Evolutionary conservation across 2,329 filamentous ascomycete species (phyloP).

Genomic region (Alternaria angustiovoidea): DNA sequence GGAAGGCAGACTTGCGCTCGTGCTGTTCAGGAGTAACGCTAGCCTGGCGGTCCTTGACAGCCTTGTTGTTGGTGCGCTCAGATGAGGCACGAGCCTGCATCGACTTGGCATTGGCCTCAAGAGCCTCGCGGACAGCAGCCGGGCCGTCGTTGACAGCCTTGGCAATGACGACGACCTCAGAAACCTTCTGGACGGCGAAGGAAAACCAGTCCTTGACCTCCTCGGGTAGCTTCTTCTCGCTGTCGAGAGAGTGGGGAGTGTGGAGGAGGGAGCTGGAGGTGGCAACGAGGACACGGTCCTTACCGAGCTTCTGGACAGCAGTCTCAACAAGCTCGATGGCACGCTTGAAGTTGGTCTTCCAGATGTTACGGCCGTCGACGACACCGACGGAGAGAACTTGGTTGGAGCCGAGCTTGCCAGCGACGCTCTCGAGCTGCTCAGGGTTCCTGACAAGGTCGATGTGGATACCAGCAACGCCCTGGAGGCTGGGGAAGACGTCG

Average conservation of each 20-base stretch:
- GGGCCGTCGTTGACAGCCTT: constrained; percentile 96
- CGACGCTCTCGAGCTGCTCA: constrained; percentile 90
- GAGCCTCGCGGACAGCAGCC: constrained; percentile 82
- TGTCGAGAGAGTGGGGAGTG: constrained; percentile 96
- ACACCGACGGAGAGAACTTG: constrained; percentile 95
- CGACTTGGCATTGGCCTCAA: constrained; percentile 97
- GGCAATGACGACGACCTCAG: constrained; percentile 89
- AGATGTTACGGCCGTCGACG: constrained; percentile 99
- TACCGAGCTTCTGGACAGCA: constrained; percentile 93
- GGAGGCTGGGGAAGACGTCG: constrained; percentile 78
- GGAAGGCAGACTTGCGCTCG: constrained; percentile 92
- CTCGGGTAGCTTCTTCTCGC: constrained; percentile 96
- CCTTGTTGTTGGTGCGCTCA: constrained; percentile 93
- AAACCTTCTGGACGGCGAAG: constrained; percentile 93
- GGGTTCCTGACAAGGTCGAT: constrained; percentile 97
- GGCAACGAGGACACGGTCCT: constrained; percentile 95
- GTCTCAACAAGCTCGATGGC: constrained; percentile 91
- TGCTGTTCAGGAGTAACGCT: constrained; percentile 85
- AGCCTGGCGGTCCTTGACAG: constrained; percentile 95
- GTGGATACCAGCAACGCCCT: constrained; percentile 84
- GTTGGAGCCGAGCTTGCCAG: constrained; percentile 82
- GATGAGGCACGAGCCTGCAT: constrained; percentile 90
- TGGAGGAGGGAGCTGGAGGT: constrained; percentile 98
- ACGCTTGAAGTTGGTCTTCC: constrained; percentile 99
- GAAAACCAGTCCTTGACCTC: constrained; percentile 99